Percentiles rank a stretch among this genome's conserved stretches.
These are phyloP conservation scores for Rhododendron vialii DNA, from an alignment of 148 eudicot species.

Conservation along the genomic window DNA sequence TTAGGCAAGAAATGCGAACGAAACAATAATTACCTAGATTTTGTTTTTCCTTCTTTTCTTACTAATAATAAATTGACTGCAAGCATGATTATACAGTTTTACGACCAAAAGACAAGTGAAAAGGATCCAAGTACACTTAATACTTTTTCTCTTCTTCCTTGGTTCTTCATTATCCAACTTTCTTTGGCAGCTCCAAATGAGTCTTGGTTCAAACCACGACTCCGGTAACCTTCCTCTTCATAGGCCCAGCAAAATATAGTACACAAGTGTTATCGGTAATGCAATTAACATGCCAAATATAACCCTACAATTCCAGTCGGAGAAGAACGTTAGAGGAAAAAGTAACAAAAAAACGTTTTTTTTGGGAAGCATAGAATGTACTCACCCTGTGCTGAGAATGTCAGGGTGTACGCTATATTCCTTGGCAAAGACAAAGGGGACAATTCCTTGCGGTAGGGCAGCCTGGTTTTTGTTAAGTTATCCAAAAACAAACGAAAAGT, in stretches of 20 bases:
- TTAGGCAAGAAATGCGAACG: not conserved
- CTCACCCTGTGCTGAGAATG: slow-evolving; percentile 87
- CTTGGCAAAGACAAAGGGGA: slow-evolving; percentile 83
- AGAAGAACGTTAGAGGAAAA: not conserved
- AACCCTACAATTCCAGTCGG: slow-evolving; percentile 40
- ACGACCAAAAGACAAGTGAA: too few relatives aligned
- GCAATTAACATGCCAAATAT: slow-evolving; percentile 90
- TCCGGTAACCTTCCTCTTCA: slow-evolving; percentile 13
- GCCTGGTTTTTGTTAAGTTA: slow-evolving; percentile 41
- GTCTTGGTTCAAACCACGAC: not conserved
- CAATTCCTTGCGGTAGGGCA: slow-evolving; percentile 86
- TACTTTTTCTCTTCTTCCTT: slow-evolving; percentile 4
- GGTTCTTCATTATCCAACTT: not conserved
- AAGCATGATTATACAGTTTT: slow-evolving; percentile 13
- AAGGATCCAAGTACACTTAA: too few relatives aligned
- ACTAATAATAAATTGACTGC: slow-evolving; percentile 8
- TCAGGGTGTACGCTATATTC: slow-evolving; percentile 77
- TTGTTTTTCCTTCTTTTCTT: not conserved
- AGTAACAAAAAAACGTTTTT: not conserved
- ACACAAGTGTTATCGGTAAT: slow-evolving; percentile 68
- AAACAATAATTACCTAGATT: slow-evolving; percentile 4
- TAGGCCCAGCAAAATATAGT: slow-evolving; percentile 78
- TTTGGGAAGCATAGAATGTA: not conserved
- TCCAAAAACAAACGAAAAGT: not conserved
- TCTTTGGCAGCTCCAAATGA: not conserved